Base-by-base conservation (phyloP, 2,329 filamentous ascomycete species). In the Elsinoe fawcettii region DNA sequence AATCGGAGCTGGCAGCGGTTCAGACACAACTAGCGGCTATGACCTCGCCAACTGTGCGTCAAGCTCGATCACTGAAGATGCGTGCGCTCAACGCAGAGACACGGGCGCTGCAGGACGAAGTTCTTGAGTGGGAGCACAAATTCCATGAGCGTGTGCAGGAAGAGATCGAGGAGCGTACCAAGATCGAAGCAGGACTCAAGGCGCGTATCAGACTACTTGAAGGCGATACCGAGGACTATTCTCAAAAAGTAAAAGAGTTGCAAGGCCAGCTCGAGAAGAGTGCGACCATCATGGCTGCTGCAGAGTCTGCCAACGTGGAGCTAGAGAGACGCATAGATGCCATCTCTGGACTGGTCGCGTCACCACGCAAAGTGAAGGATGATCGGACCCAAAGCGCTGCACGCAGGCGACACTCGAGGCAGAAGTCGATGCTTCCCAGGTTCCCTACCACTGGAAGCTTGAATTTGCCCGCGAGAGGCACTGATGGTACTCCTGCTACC, bases 1-100 rank as follows among this genome's bases (percentile, higher is more conserved):
- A 79, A 58, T 66, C 69, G 18, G 73, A 77, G 60, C 64, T 79
- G 22, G 70, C 70, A 16, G 66, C 71, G 14, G 67, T 71, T 9
- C 71, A 77, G 43, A 66, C 66, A 6, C 71, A 70, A 56, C 61
- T 73, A 34, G 69, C 71, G 20, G 66, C 70, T 14, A 64, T 71
- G 49, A 71, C 68, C 32, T 74, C 74, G n/a, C 72, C 75, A 2
- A 68, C 65, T 46, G 62, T 67, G 4, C 66, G 65, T 5, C 68
- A 71, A 51, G 64, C 67, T 44, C 69, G 72, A 44, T 67, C 65
- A 20, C 63, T 69, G 18, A 72, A 68, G 60, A 63, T 75, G 57
- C 68, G 72, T 46, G 61, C 63, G 2, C 61, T 74, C 34, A 67
- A 66, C 16, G 60, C 65, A 3, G 70, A 73, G 56, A 67, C 66